Evolutionary conservation across 1,284 basidiomycete species (phyloP).

Genomic region (Ceratobasidium sp.): DNA sequence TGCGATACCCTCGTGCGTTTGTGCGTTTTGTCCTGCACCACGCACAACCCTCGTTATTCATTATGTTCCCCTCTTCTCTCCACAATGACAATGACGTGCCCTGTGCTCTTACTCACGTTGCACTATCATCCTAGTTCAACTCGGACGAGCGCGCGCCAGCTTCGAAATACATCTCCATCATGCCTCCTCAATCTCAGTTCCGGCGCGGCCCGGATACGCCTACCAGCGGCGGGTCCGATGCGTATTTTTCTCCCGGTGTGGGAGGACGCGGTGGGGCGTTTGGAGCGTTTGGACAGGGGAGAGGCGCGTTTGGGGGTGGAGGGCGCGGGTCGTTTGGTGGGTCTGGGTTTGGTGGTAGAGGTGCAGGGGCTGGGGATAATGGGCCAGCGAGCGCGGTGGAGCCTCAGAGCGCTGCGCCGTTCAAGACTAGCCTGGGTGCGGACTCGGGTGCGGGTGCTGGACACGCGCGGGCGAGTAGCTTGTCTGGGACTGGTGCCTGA

Average conservation of each 20-base stretch:
- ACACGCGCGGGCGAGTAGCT: constrained; percentile 16
- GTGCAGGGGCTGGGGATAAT: not conserved
- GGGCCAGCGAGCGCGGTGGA: not conserved
- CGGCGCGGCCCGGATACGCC: constrained; percentile 54
- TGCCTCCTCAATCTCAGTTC: constrained; percentile 66
- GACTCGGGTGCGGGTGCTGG: constrained; percentile 8
- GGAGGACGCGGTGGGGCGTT: constrained; percentile 44
- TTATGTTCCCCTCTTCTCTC: constrained; percentile 15
- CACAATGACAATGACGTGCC: not conserved
- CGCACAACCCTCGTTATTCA: not conserved
- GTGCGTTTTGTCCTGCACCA: constrained; percentile 5
- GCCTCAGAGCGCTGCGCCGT: not conserved
- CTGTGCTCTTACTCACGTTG: not conserved
- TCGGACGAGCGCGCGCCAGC: constrained; percentile 82
- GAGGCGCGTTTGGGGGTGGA: constrained; percentile 47
- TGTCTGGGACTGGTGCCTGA: constrained; percentile 7
- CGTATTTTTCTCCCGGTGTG: not conserved
- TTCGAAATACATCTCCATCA: constrained; percentile 85
- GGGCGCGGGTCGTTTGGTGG: constrained; percentile 28
- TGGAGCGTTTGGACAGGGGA: constrained; percentile 43
- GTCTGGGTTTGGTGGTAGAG: no score
- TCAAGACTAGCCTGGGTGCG: no score
- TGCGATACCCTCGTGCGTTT: not conserved
- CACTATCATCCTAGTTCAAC: constrained; percentile 69
- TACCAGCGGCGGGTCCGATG: constrained; percentile 1